phyloP scores from a whole-genome alignment of 805 yeast species.

The Candida pini region DNA sequence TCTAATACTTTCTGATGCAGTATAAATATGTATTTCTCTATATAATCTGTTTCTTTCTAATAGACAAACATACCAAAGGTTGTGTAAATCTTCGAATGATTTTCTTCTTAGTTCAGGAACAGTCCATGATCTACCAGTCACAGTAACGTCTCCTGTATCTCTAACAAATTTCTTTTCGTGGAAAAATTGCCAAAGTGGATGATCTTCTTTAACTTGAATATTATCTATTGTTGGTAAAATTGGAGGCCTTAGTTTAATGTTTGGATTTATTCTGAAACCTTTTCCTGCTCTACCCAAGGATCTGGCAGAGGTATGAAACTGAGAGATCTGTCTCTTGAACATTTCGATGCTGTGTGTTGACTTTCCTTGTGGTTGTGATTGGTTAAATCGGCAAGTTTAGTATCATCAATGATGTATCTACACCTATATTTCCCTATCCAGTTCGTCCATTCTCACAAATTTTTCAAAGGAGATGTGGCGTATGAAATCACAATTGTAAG shows the following conservation, averaged over 20 bases:
- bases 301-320: conserved; percentile 31
- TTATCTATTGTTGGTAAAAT: conserved; percentile 77
- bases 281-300: conserved; percentile 28
- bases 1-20: conserved; percentile 30
- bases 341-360: no score
- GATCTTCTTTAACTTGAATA: conserved; percentile 70
- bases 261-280: conserved; percentile 36
- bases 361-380: no score
- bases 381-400: no score
- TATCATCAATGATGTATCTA: no score
- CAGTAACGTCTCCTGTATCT: conserved; percentile 44
- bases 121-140: conserved; percentile 74
- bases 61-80: conserved; percentile 82
- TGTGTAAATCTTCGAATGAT: conserved; percentile 86
- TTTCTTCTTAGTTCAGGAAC: conserved; percentile 86
- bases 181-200: conserved; percentile 95
- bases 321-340: conserved; percentile 15
- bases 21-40: conserved; percentile 63
- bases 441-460: no score
- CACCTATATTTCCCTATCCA: no score
- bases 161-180: conserved; percentile 57
- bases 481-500: no score
- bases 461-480: no score
- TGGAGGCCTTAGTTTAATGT: conserved; percentile 65
- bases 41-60: conserved; percentile 76